Conservation (phyloP, 2,329 filamentous ascomycete species). For the Neonectria neomacrospora region DNA sequence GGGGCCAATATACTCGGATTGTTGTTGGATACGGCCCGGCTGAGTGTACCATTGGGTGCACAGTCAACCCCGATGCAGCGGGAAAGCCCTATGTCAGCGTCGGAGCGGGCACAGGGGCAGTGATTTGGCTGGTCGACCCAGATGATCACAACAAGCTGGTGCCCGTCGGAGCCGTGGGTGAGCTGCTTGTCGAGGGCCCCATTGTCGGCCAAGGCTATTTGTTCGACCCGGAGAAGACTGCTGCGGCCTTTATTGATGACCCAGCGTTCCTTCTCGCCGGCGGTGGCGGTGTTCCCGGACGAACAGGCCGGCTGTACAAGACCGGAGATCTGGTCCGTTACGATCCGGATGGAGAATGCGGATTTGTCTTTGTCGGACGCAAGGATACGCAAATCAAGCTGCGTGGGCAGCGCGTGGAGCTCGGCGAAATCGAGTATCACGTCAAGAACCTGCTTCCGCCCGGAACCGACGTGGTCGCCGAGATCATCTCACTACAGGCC, state of each 20-base stretch:
- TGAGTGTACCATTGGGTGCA: constrained; percentile 65
- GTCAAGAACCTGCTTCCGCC: constrained; percentile 54
- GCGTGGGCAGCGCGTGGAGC: constrained; percentile 72
- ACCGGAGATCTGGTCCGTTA: constrained; percentile 70
- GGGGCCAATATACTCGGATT: constrained; percentile 59
- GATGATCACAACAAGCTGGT: constrained; percentile 58
- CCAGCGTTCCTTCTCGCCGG: constrained; percentile 63
- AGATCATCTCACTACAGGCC: constrained; percentile 57
- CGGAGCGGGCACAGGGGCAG: constrained; percentile 59
- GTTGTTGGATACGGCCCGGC: constrained; percentile 65
- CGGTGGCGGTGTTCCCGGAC: constrained; percentile 49
- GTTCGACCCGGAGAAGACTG: constrained; percentile 67
- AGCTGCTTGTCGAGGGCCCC: constrained; percentile 66
- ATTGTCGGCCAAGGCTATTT: constrained; percentile 72
- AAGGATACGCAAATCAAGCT: constrained; percentile 77
- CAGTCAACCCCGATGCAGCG: constrained; percentile 55
- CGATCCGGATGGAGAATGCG: constrained; percentile 62
- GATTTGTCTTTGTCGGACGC: constrained; percentile 68
- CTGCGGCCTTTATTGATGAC: constrained; percentile 66
- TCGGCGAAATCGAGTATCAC: constrained; percentile 64
- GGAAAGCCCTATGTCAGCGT: constrained; percentile 55
- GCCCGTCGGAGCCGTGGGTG: constrained; percentile 61
- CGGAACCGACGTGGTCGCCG: constrained; percentile 57
- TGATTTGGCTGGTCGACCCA: constrained; percentile 64
- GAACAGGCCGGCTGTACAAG: constrained; percentile 63